These are phyloP conservation scores for Entomortierella lignicola DNA, from an alignment of 192 early-diverging fungal genomes.

Conservation along the genomic window DNA sequence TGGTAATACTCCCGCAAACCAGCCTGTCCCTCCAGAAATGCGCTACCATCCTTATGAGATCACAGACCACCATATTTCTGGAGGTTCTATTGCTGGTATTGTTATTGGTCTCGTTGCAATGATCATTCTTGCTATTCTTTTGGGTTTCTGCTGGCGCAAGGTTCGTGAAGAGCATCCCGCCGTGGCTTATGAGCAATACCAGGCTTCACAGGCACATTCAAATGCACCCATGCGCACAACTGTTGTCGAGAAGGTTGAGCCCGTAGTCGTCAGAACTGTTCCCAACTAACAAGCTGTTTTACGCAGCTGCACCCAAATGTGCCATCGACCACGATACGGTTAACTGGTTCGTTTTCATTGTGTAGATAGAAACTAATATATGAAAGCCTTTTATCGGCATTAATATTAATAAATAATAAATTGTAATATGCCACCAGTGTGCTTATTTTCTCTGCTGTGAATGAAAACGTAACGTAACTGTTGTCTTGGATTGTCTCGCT, in stretches of 20 bases:
- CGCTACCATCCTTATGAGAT: background rate
- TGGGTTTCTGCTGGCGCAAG: conserved; percentile 27
- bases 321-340: too few species aligned
- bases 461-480: conserved; percentile 2
- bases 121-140: conserved; percentile 3
- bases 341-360: too few species aligned
- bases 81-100: conserved; percentile 28
- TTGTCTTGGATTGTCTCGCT: background rate
- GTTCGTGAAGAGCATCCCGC: conserved; percentile 16
- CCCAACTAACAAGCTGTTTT: too few species aligned
- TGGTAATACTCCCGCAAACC: too few species aligned
- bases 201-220: background rate
- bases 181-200: too few species aligned
- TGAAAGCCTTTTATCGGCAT: too few species aligned
- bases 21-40: too few species aligned
- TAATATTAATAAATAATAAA: too few species aligned
- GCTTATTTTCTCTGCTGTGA: too few species aligned
- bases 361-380: too few species aligned
- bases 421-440: too few species aligned
- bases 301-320: too few species aligned
- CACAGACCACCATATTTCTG: conserved; percentile 12
- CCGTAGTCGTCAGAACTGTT: conserved; percentile 30
- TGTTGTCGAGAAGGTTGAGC: conserved; percentile 36
- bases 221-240: conserved; percentile 9
- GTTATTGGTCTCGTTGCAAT: conserved; percentile 23